These are phyloP conservation scores for Trichoderma sp. DNA, from an alignment of 2,329 filamentous ascomycete genomes.

Conservation along the genomic window DNA sequence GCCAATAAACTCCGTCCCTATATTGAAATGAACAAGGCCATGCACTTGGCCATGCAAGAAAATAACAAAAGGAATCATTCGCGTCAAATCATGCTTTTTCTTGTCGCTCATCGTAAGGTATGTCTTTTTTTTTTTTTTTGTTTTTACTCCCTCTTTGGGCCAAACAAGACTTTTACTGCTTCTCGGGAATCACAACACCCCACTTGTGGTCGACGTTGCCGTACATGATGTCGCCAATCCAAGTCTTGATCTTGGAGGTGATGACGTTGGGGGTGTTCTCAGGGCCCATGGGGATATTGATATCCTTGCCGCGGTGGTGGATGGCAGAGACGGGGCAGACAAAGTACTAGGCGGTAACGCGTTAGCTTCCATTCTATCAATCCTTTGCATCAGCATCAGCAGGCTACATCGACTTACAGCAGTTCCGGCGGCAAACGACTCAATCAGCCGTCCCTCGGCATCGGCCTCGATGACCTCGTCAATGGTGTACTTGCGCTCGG, in stretches of 20 bases:
- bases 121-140: neutral
- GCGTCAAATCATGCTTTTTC: constrained; percentile 1
- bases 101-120: neutral
- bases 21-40: neutral
- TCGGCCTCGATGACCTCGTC: constrained; percentile 72
- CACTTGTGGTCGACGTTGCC: constrained; percentile 68
- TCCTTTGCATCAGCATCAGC: too few relatives aligned
- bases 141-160: neutral
- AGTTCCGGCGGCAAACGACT: constrained; percentile 85
- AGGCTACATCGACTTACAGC: constrained; percentile 60
- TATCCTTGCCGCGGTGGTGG: constrained; percentile 65
- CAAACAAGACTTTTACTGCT: constrained; percentile 40
- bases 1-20: constrained; percentile 22
- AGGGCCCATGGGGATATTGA: constrained; percentile 62
- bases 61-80: constrained; percentile 4
- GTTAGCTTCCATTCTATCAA: constrained; percentile 31
- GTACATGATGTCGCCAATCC: constrained; percentile 74
- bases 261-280: constrained; percentile 53
- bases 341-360: constrained; percentile 58
- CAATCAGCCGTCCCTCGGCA: constrained; percentile 74
- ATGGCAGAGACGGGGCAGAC: constrained; percentile 68
- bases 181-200: constrained; percentile 68
- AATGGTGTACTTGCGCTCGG: constrained; percentile 83
- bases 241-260: constrained; percentile 65
- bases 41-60: neutral